phyloP scores from a whole-genome alignment of 1,284 basidiomycete genomes.

The Paramarasmius palmivorus region DNA sequence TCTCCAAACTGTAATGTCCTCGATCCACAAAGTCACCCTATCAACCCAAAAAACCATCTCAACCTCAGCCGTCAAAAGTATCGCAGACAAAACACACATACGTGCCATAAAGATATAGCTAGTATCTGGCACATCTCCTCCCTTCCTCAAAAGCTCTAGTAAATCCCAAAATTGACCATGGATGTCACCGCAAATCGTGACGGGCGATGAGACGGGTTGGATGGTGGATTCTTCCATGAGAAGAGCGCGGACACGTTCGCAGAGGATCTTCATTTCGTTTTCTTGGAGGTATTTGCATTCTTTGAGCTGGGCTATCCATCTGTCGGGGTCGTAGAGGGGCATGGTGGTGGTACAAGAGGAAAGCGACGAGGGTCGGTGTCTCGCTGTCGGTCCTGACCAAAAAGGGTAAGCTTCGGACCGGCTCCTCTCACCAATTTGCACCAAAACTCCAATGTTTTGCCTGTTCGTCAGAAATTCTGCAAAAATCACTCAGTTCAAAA shows the following conservation, averaged over 20 bases:
- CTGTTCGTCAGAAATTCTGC: no score
- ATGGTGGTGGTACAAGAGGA: slow-evolving; percentile 19
- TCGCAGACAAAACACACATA: slow-evolving; percentile 40
- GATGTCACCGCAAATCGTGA: slow-evolving; percentile 93
- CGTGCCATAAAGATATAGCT: slow-evolving; percentile 98
- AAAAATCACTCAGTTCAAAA: no score
- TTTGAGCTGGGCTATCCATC: slow-evolving; percentile 80
- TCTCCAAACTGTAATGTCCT: slow-evolving; percentile 96
- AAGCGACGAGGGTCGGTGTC: no score
- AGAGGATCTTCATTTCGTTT: slow-evolving; percentile 88
- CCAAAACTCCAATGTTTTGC: no score
- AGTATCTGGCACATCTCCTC: slow-evolving; percentile 86
- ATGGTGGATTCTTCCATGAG: slow-evolving; percentile 96
- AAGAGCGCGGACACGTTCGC: slow-evolving; percentile 81
- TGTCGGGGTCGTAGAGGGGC: slow-evolving; percentile 57
- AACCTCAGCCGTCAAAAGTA: slow-evolving; percentile 17
- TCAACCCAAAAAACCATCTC: slow-evolving; percentile 19
- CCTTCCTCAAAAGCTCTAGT: slow-evolving; percentile 86
- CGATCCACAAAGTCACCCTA: slow-evolving; percentile 98
- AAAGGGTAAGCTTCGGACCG: no score
- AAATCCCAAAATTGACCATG: slow-evolving; percentile 98
- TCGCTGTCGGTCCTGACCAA: no score
- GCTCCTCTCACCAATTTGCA: no score
- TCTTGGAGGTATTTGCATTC: slow-evolving; percentile 89
- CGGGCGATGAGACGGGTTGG: slow-evolving; percentile 88